These are phyloP conservation scores for Turnera subulata DNA, from an alignment of 345 rosid genomes.

Conservation along the genomic window DNA sequence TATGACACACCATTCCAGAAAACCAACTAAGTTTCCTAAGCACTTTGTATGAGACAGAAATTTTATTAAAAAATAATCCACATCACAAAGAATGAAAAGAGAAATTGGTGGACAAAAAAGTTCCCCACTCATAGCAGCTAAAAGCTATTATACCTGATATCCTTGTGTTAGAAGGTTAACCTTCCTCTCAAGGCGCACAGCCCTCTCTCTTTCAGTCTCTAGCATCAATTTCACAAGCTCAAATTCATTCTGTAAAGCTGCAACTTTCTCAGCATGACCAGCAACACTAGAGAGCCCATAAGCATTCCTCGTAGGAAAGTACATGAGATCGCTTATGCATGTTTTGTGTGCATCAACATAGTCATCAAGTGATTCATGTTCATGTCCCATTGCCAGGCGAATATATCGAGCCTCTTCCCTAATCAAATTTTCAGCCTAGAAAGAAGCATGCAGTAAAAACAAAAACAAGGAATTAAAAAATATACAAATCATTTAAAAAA, in stretches of 20 bases:
- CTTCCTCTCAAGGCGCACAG: constrained; percentile 73
- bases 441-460: not conserved
- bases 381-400: constrained; percentile 87
- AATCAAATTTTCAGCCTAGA: constrained; percentile 66
- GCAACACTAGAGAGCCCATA: constrained; percentile 95
- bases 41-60: not conserved
- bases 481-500: too few species aligned
- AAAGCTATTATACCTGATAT: constrained; percentile 63
- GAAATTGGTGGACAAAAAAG: not conserved
- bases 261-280: constrained; percentile 76
- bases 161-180: constrained; percentile 81
- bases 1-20: not conserved
- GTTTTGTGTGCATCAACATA: constrained; percentile 86
- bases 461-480: too few species aligned
- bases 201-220: constrained; percentile 85
- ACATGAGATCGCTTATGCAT: constrained; percentile 90
- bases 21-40: not conserved
- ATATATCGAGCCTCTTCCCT: constrained; percentile 68
- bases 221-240: constrained; percentile 64
- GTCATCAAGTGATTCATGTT: constrained; percentile 73
- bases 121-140: not conserved
- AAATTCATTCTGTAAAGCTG: constrained; percentile 77
- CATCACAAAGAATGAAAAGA: not conserved
- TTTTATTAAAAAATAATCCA: not conserved
- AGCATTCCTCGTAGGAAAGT: constrained; percentile 86